Evolutionary conservation across 345 rosid genomes (phyloP).

Genomic region (Lenwebbia sp.): DNA sequence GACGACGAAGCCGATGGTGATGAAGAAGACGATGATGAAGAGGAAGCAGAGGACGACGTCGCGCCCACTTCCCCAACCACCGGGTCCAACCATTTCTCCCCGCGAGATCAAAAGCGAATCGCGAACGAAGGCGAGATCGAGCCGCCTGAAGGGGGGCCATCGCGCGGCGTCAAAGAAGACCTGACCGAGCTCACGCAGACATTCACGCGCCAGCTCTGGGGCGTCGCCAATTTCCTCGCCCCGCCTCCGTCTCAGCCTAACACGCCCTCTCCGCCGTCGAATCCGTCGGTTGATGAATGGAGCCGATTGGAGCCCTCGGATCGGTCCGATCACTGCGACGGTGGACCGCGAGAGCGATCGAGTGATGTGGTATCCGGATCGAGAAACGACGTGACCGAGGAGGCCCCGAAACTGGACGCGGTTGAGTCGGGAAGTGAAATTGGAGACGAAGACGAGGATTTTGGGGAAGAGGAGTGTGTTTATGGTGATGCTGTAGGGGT

Average conservation of each 20-base stretch:
- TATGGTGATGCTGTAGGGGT: conserved; percentile 49
- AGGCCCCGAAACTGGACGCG: not conserved
- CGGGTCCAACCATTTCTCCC: conserved; percentile 1
- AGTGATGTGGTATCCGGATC: conserved; percentile 4
- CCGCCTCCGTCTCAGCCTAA: conserved; percentile 38
- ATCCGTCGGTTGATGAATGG: not conserved
- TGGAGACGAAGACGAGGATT: conserved; percentile 16
- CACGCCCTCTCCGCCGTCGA: conserved; percentile 6
- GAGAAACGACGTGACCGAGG: not conserved
- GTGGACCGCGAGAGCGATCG: conserved; percentile 12
- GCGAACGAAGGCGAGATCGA: not conserved
- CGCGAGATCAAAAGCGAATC: not conserved
- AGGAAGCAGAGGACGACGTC: conserved; percentile 16
- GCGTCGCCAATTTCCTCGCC: conserved; percentile 86
- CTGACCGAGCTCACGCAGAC: conserved; percentile 63
- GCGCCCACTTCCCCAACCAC: conserved; percentile 2
- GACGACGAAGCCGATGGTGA: conserved; percentile 19
- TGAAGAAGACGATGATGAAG: not conserved
- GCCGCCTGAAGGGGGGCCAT: conserved; percentile 22
- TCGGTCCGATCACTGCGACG: conserved; percentile 33
- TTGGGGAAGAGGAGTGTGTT: conserved; percentile 15
- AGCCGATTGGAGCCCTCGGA: conserved; percentile 24
- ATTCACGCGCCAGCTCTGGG: conserved; percentile 76
- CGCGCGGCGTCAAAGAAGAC: conserved; percentile 84
- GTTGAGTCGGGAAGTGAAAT: conserved; percentile 3